Evolutionary conservation across 306 rosid species (phyloP).

Genomic region (Arachis hypogaea): DNA sequence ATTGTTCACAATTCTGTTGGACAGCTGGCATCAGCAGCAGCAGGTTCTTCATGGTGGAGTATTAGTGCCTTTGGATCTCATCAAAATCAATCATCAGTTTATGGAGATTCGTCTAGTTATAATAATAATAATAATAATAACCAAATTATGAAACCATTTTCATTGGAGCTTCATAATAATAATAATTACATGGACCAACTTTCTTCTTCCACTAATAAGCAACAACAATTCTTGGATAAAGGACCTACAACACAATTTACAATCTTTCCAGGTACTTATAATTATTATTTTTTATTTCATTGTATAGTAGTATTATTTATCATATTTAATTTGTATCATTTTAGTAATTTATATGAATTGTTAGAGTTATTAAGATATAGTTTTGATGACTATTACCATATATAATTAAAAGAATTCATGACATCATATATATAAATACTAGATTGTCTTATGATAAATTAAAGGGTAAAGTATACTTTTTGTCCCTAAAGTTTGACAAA

Average conservation of each 20-base stretch:
- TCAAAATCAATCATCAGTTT: constrained; percentile 35
- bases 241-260: constrained; percentile 60
- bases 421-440: no score
- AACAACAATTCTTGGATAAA: constrained; percentile 50
- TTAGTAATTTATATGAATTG: not conserved
- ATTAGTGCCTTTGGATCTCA: constrained; percentile 51
- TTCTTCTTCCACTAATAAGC: constrained; percentile 35
- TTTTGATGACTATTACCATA: no score
- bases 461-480: no score
- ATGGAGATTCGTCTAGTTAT: constrained; percentile 54
- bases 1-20: constrained; percentile 49
- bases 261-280: constrained; percentile 60
- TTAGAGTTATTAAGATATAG: not conserved
- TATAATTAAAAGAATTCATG: no score
- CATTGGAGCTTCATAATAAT: constrained; percentile 44
- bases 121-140: constrained; percentile 33
- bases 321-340: not conserved
- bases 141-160: constrained; percentile 57
- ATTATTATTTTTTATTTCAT: not conserved
- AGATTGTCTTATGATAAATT: no score
- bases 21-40: constrained; percentile 55
- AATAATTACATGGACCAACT: constrained; percentile 49
- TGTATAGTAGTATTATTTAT: constrained; percentile 13
- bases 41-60: constrained; percentile 59
- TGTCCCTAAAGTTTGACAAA: no score